phyloP scores from a whole-genome alignment of 352 stramenopile genomes.

The Achlya hypogyna region DNA sequence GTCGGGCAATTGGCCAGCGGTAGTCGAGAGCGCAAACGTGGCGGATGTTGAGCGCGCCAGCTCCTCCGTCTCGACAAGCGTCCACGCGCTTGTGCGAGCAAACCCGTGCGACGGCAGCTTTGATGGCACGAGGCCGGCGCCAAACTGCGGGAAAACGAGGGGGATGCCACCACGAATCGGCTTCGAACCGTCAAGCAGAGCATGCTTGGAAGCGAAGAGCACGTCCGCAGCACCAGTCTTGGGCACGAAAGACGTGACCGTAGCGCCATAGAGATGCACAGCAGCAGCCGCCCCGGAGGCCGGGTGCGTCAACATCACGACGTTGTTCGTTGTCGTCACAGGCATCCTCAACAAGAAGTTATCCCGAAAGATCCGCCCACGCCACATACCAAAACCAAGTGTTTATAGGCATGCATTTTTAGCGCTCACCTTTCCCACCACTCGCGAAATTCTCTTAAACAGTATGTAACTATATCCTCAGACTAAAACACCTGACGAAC shows the following conservation, averaged over 20 bases:
- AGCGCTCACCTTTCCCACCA: background rate
- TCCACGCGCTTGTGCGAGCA: slow-evolving; percentile 69
- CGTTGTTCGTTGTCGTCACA: slow-evolving; percentile 1
- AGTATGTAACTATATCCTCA: background rate
- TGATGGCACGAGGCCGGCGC: slow-evolving; percentile 34
- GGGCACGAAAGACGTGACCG: slow-evolving; percentile 80
- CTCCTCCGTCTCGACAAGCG: slow-evolving; percentile 26
- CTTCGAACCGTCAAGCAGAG: slow-evolving; percentile 86
- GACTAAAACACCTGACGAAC: background rate
- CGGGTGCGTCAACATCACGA: slow-evolving; percentile 14
- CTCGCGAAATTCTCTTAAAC: background rate
- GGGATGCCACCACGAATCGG: slow-evolving; percentile 93
- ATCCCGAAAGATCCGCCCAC: too few relatives aligned
- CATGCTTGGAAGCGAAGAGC: slow-evolving; percentile 88
- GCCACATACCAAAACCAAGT: background rate
- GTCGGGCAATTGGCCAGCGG: slow-evolving; percentile 35
- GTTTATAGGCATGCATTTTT: background rate
- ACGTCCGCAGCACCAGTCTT: slow-evolving; percentile 69
- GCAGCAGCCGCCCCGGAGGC: slow-evolving; percentile 51
- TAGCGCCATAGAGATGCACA: slow-evolving; percentile 89
- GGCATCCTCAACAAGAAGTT: too few relatives aligned
- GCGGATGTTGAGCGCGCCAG: slow-evolving; percentile 39
- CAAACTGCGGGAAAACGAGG: slow-evolving; percentile 95
- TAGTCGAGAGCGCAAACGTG: slow-evolving; percentile 47
- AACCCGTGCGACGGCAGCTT: slow-evolving; percentile 93